A percentile compares a stretch with the other conserved stretches of the same genome.
Evolutionary conservation across 2,329 filamentous ascomycete species (phyloP).

Genomic region (Exophiala dermatitidis): DNA sequence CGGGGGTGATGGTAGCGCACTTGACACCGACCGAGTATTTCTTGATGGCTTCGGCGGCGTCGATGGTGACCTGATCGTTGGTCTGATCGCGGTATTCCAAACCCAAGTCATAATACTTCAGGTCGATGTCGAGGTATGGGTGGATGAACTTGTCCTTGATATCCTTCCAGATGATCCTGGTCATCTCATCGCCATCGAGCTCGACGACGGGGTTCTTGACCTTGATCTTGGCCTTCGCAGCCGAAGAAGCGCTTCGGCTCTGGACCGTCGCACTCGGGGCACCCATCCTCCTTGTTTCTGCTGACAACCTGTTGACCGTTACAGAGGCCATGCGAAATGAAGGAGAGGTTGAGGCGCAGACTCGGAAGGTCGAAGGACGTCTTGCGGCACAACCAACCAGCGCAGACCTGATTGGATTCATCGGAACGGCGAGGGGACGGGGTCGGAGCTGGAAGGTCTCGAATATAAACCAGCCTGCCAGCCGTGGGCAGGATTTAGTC

Average conservation of each 20-base stretch:
- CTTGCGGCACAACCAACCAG: conserved; percentile 18
- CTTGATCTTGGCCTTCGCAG: conserved; percentile 74
- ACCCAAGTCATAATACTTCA: conserved; percentile 96
- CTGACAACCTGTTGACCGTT: conserved; percentile 21
- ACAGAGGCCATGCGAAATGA: conserved; percentile 15
- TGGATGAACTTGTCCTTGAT: conserved; percentile 80
- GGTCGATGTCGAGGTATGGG: conserved; percentile 82
- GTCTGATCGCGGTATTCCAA: conserved; percentile 93
- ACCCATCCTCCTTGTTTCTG: conserved; percentile 20
- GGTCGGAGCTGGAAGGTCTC: background rate
- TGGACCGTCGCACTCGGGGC: conserved; percentile 21
- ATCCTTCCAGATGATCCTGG: conserved; percentile 95
- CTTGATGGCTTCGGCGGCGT: conserved; percentile 95
- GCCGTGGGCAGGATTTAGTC: background rate
- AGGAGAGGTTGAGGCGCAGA: conserved; percentile 1
- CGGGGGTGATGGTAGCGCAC: conserved; percentile 97
- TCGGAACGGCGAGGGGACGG: conserved; percentile 2
- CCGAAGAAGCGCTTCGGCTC: conserved; percentile 41
- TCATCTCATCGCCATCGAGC: conserved; percentile 93
- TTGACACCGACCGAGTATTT: conserved; percentile 99
- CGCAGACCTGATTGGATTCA: conserved; percentile 19
- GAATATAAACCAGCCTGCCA: background rate
- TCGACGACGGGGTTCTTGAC: conserved; percentile 99
- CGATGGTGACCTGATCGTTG: conserved; percentile 89
- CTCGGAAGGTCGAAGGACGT: conserved; percentile 5